Evolutionary conservation across 2,329 filamentous ascomycete species (phyloP).

Genomic region (Apiospora kogelbergensis): DNA sequence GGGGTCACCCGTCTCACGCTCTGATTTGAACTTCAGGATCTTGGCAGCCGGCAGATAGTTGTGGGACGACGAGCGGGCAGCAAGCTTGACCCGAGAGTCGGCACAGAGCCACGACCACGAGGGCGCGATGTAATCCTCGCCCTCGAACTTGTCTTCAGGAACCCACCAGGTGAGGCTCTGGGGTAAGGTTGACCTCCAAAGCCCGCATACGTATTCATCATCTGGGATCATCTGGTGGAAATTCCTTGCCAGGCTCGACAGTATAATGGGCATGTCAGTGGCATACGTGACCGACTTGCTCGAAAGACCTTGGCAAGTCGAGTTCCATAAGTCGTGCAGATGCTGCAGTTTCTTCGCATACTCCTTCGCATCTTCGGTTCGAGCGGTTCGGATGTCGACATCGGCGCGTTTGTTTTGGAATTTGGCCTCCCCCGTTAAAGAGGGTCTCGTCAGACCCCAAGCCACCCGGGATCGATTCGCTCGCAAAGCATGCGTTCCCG

Average conservation of each 20-base stretch:
- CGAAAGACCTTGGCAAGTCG: background rate
- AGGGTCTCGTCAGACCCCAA: background rate
- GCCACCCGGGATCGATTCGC: background rate
- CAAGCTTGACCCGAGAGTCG: background rate
- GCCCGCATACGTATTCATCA: background rate
- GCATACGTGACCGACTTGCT: background rate
- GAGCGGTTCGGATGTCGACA: background rate
- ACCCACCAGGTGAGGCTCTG: background rate
- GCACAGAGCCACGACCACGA: slow-evolving; percentile 1
- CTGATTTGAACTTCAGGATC: background rate
- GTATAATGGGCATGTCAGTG: background rate
- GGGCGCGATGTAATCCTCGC: background rate
- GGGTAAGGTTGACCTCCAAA: background rate
- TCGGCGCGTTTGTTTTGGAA: background rate
- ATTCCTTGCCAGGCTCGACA: background rate
- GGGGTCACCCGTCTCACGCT: background rate
- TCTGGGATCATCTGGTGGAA: slow-evolving; percentile 1
- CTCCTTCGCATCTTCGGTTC: background rate
- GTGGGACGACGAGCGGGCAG: background rate
- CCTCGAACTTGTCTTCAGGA: background rate
- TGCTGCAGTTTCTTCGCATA: background rate
- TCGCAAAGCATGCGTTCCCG: background rate
- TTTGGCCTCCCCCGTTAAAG: background rate
- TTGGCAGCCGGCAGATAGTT: background rate
- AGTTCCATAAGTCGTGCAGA: background rate